Base-by-base conservation (phyloP, 495 filamentous ascomycete species). In the Lasiosphaeria ovina region DNA sequence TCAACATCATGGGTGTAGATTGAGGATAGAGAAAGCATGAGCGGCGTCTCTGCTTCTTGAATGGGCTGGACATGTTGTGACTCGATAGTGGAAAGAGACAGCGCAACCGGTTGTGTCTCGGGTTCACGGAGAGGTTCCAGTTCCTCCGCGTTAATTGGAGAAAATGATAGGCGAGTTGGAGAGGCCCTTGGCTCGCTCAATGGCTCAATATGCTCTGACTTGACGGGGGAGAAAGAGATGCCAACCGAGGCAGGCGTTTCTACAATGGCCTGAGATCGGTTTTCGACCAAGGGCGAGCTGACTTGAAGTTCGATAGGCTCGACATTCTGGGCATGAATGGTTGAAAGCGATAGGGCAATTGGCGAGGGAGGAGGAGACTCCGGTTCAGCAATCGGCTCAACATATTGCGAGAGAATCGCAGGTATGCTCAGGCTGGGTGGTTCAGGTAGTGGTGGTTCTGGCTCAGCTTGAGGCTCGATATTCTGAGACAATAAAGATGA, bases 21-120 rank as follows among this genome's bases (percentile, higher is more conserved):
- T 24, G 51, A 34, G 6, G 62, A 66, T 6, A 70, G 2, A 14
- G 60, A 55, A 4, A 68, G 53, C 8, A 49, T 45, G 40, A 62
- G 62, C 51, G 54, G 36, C 1, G 55, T 8, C 24, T 65, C 59
- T 6, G 58, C 48, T 14, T 62, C 50, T 14, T 57, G 44, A 7
- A 57, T 54, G n/a, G 78, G 73, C 45, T 75, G 68, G 6, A 78
- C 65, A 58, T 72, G 62, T 45, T 69, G 58, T 33, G 69, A 58
- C 44, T 71, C 62, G 7, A 76, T 61, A 9, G 52, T 55, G 1
- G 76, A 72, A 32, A 75, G 54, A 6, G 63, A 67, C n/a, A 77
- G 61, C 44, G 62, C 62, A 42, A 71, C 51, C 44, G 62, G 52
- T 10, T 55, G 57, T 16, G 35, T 16, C 47, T 60, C 59, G n/a